Evolutionary conservation across 306 rosid species (phyloP).

Genomic region (Sophora flavescens): DNA sequence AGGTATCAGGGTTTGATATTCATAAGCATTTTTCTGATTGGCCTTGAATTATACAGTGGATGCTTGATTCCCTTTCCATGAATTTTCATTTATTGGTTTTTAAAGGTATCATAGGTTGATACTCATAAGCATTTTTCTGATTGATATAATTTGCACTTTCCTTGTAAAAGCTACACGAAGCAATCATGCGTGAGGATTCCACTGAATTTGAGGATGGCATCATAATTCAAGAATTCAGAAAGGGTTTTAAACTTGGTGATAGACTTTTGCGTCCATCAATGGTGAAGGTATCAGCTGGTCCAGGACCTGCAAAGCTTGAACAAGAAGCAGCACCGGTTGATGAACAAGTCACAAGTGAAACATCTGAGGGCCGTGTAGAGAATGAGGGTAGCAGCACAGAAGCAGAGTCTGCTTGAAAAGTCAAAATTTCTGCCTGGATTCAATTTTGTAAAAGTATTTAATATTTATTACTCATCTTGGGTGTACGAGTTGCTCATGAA

Average conservation of each 20-base stretch:
- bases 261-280: constrained; percentile 90
- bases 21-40: too few species aligned
- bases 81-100: constrained; percentile 20
- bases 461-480: constrained; percentile 35
- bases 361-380: constrained; percentile 43
- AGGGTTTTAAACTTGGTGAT: constrained; percentile 88
- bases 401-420: constrained; percentile 57
- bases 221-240: constrained; percentile 81
- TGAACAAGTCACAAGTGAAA: constrained; percentile 57
- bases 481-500: constrained; percentile 42
- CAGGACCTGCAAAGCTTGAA: constrained; percentile 82
- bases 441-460: constrained; percentile 57
- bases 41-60: constrained; percentile 31
- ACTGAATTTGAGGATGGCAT: constrained; percentile 78
- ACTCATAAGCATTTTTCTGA: constrained; percentile 41
- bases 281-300: constrained; percentile 99
- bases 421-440: constrained; percentile 40
- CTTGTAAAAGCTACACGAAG: constrained; percentile 83
- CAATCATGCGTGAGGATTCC: constrained; percentile 96
- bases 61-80: background rate
- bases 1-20: too few species aligned
- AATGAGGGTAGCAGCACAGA: constrained; percentile 44
- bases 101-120: constrained; percentile 27
- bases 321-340: constrained; percentile 55
- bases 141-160: constrained; percentile 43